Evolutionary conservation across 116 monocot genomes (phyloP).

Genomic region (Thalassia testudinum): DNA sequence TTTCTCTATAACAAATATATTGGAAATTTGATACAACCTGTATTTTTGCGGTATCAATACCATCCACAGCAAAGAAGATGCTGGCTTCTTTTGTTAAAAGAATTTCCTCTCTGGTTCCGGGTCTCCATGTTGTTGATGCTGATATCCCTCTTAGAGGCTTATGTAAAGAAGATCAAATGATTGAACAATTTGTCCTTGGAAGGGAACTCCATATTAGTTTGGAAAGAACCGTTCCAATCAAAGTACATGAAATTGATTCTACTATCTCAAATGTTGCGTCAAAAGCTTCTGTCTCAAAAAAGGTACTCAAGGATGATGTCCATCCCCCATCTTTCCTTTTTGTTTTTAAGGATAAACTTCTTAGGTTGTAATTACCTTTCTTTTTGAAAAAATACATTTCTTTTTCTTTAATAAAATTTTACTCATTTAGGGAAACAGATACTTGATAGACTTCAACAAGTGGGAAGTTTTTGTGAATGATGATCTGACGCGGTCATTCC

Average conservation of each 20-base stretch:
- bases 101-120: conserved; percentile 27
- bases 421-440: conserved; percentile 20
- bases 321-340: too few species aligned
- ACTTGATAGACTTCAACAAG: conserved; percentile 73
- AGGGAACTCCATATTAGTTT: conserved; percentile 89
- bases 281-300: conserved; percentile 58
- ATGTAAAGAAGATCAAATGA: conserved; percentile 45
- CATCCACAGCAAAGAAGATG: conserved; percentile 27
- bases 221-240: conserved; percentile 85
- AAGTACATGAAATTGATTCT: conserved; percentile 85
- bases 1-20: too few species aligned
- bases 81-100: conserved; percentile 31
- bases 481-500: conserved; percentile 77
- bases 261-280: conserved; percentile 80
- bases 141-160: conserved; percentile 45
- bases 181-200: conserved; percentile 56
- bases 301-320: conserved; percentile 12
- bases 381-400: too few species aligned
- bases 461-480: conserved; percentile 91
- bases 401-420: neutral
- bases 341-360: too few species aligned
- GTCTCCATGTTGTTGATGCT: conserved; percentile 50
- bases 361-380: too few species aligned
- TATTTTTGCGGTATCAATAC: conserved; percentile 53
- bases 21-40: too few species aligned